Evolutionary conservation across 2,329 filamentous ascomycete species (phyloP).

Genomic region (Fusarium cyanostomum): DNA sequence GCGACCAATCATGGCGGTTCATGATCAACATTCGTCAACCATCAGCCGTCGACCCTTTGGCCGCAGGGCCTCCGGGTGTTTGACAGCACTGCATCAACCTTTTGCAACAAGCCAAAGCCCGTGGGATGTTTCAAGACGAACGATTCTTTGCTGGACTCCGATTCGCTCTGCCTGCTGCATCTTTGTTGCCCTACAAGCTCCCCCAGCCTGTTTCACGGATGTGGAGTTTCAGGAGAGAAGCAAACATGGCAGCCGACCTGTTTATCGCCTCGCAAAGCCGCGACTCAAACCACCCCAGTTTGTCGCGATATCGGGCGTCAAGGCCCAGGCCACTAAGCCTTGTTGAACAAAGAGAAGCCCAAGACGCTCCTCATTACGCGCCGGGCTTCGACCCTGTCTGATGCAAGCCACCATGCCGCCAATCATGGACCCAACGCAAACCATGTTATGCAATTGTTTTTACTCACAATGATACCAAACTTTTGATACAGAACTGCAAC

Average conservation of each 20-base stretch:
- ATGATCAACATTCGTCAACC: constrained; percentile 38
- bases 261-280: constrained; percentile 2
- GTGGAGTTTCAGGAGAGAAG: constrained; percentile 1
- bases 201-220: constrained; percentile 10
- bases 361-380: constrained; percentile 1
- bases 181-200: constrained; percentile 18
- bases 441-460: constrained; percentile 10
- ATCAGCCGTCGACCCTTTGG: constrained; percentile 4
- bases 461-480: constrained; percentile 11
- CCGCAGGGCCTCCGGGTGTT: constrained; percentile 17
- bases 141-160: background rate
- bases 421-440: constrained; percentile 17
- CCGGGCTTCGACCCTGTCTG: constrained; percentile 18
- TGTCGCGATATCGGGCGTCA: background rate
- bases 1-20: constrained; percentile 31
- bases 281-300: background rate
- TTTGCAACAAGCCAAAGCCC: constrained; percentile 12
- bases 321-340: background rate
- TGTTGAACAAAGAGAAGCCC: constrained; percentile 5
- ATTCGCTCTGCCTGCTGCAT: constrained; percentile 22
- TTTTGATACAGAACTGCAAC: background rate
- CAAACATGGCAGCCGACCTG: background rate
- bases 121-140: constrained; percentile 6
- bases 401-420: constrained; percentile 37
- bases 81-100: constrained; percentile 19